Percentiles rank a stretch among this genome's conserved stretches.
phyloP scores from a whole-genome alignment of 2,329 filamentous ascomycete species.

The Cladobotryum protrusum region DNA sequence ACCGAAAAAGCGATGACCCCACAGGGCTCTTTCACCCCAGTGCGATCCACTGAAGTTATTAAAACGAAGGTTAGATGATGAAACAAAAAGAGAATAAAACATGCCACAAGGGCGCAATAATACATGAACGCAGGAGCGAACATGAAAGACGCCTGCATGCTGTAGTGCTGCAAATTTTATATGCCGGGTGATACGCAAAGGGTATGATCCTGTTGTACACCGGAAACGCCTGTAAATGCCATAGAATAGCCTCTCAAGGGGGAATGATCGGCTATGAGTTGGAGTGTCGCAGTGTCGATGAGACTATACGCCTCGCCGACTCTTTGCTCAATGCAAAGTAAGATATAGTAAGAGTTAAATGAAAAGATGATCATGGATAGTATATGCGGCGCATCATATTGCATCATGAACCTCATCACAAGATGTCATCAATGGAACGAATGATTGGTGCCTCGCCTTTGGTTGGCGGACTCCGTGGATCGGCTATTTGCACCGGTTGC shows the following conservation, averaged over 20 bases:
- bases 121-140: not conserved
- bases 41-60: not conserved
- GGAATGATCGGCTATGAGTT: not conserved
- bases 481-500: slow-evolving; percentile 45
- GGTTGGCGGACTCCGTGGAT: slow-evolving; percentile 70
- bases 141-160: not conserved
- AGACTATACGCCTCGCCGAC: not conserved
- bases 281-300: not conserved
- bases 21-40: not conserved
- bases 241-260: not conserved
- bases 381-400: slow-evolving; percentile 3
- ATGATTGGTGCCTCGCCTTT: slow-evolving; percentile 69
- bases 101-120: not conserved
- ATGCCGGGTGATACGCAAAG: slow-evolving; percentile 8
- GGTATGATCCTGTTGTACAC: slow-evolving; percentile 9
- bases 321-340: not conserved
- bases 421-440: slow-evolving; percentile 69
- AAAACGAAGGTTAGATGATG: not conserved
- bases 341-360: not conserved
- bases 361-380: not conserved
- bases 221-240: not conserved
- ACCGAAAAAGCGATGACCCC: not conserved
- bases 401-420: slow-evolving; percentile 39
- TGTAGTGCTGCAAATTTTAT: not conserved
- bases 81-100: not conserved